phyloP scores from a whole-genome alignment of 1,284 basidiomycete species.

The Pyrrhoderma noxium region DNA sequence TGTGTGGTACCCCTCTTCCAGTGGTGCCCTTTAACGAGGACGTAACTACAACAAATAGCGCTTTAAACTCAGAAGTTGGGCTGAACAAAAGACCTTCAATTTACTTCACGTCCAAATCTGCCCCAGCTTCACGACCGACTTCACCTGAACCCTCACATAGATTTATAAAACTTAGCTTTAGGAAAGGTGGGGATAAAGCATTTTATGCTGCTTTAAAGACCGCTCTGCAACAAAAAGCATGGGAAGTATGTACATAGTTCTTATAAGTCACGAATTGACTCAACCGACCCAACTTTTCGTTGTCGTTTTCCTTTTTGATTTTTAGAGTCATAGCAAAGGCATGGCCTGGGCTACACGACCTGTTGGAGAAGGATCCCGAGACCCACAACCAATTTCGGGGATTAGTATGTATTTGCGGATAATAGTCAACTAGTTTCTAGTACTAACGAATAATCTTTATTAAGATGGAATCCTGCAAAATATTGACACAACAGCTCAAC shows the following conservation, averaged over 20 bases:
- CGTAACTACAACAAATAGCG: too few relatives aligned
- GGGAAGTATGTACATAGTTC: constrained; percentile 53
- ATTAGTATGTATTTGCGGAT: constrained; percentile 38
- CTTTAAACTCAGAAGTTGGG: too few relatives aligned
- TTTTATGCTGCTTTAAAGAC: constrained; percentile 80
- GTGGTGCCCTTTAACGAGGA: not conserved
- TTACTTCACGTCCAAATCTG: constrained; percentile 42
- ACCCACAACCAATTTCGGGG: constrained; percentile 29
- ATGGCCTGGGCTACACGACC: not conserved
- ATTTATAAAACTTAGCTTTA: constrained; percentile 76
- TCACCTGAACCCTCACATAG: constrained; percentile 38
- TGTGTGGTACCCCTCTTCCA: constrained; percentile 71
- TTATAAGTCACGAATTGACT: too few relatives aligned
- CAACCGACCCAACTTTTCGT: too few relatives aligned
- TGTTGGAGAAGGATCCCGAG: not conserved
- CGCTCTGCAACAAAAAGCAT: constrained; percentile 70
- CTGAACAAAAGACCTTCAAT: constrained; percentile 3
- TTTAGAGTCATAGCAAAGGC: constrained; percentile 1
- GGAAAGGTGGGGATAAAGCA: constrained; percentile 82
- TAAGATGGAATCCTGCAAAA: constrained; percentile 17
- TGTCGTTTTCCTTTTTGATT: constrained; percentile 26
- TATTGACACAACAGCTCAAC: constrained; percentile 10
- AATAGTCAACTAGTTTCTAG: not conserved
- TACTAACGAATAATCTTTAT: not conserved
- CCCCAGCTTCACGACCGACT: constrained; percentile 48